Conservation (phyloP, 1,284 basidiomycete genomes). For the Leccinum olivaceoglutinosum region DNA sequence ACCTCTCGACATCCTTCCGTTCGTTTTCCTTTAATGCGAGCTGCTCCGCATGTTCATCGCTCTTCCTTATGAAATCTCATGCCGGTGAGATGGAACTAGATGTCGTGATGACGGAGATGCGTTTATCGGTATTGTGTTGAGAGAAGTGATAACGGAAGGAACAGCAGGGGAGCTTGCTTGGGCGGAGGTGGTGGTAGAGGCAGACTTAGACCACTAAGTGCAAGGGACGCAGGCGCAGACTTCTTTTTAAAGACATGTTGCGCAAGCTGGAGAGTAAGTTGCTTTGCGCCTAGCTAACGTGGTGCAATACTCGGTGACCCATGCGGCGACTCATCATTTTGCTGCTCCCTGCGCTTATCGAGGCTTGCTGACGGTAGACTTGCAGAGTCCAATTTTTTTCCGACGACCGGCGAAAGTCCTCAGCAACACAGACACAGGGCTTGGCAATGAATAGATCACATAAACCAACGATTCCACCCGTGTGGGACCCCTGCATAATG, state of each 20-base stretch:
- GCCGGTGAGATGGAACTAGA: constrained; percentile 32
- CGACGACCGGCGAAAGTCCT: constrained; percentile 48
- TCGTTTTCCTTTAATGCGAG: constrained; percentile 24
- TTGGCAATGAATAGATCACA: no score
- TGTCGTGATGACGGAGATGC: constrained; percentile 27
- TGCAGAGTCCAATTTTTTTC: constrained; percentile 55
- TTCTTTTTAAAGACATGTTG: constrained; percentile 40
- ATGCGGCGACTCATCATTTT: constrained; percentile 19
- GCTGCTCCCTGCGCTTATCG: constrained; percentile 26
- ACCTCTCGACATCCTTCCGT: constrained; percentile 38
- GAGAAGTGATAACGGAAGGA: constrained; percentile 13
- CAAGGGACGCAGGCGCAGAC: constrained; percentile 27
- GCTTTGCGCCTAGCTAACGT: constrained; percentile 26
- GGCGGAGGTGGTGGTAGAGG: constrained; percentile 32
- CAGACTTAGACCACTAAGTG: constrained; percentile 21
- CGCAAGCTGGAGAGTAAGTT: constrained; percentile 35
- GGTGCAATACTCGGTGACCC: constrained; percentile 22
- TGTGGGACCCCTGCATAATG: no score
- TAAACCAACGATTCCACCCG: no score
- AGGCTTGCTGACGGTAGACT: constrained; percentile 23
- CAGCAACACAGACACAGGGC: no score
- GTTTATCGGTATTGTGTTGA: constrained; percentile 24
- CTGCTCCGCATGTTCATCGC: constrained; percentile 25
- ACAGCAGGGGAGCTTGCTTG: constrained; percentile 24
- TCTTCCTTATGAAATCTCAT: constrained; percentile 29